Evolutionary conservation across 2,329 filamentous ascomycete genomes (phyloP).

Genomic region (Nigrospora sphaerica): DNA sequence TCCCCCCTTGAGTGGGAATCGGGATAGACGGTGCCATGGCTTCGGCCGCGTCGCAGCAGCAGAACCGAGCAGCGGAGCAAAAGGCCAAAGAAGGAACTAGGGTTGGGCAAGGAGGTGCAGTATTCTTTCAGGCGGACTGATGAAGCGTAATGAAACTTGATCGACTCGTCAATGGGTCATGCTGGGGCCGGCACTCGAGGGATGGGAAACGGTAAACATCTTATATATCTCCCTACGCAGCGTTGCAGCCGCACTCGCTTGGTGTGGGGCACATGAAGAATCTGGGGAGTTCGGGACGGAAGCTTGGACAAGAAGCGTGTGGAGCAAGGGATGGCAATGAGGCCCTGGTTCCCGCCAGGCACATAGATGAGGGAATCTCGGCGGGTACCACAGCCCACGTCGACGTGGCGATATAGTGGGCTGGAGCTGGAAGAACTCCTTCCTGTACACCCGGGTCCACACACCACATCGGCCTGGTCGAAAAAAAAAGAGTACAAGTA

Average conservation of each 20-base stretch:
- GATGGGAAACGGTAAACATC: neutral
- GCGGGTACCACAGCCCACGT: neutral
- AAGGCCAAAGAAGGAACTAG: too few species aligned
- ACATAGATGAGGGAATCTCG: neutral
- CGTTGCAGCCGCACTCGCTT: neutral
- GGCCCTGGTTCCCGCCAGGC: constrained; percentile 2
- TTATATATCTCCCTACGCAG: neutral
- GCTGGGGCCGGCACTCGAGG: neutral
- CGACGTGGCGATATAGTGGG: too few species aligned
- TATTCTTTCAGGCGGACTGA: too few species aligned
- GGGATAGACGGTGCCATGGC: constrained; percentile 38
- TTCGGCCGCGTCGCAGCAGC: neutral
- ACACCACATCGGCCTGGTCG: too few species aligned
- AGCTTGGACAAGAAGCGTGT: neutral
- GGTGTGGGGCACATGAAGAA: neutral
- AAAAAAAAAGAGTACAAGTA: too few species aligned
- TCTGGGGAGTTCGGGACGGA: neutral
- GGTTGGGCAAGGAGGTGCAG: too few species aligned
- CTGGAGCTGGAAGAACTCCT: too few species aligned
- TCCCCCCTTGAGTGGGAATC: constrained; percentile 40
- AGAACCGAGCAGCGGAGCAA: too few species aligned
- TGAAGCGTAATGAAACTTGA: too few species aligned
- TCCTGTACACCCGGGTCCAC: too few species aligned
- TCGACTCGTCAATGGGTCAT: neutral
- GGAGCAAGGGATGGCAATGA: neutral